phyloP scores from a whole-genome alignment of 768 basidiomycete genomes.

The Rhizopogon sp. region DNA sequence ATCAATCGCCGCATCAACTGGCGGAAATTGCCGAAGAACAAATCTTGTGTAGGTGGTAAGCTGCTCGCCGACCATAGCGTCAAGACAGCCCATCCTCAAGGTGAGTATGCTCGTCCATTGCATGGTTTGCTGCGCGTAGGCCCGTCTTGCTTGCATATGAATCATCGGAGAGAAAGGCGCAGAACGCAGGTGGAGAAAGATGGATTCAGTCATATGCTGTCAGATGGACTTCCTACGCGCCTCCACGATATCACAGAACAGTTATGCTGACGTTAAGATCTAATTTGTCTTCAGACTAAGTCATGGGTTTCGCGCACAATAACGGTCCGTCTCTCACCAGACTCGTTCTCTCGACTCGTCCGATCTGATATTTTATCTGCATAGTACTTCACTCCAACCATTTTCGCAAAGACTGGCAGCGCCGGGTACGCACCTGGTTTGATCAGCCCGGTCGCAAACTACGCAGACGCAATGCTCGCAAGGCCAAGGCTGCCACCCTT shows the following conservation, averaged over 20 bases:
- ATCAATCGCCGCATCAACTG: slow-evolving; percentile 24
- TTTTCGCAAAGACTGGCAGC: slow-evolving; percentile 99
- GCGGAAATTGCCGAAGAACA: slow-evolving; percentile 20
- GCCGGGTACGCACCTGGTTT: slow-evolving; percentile 95
- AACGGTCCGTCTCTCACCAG: slow-evolving; percentile 21
- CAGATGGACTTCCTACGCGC: slow-evolving; percentile 14
- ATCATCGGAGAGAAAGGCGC: neutral
- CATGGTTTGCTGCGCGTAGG: neutral
- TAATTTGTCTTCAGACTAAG: slow-evolving; percentile 18
- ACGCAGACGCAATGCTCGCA: slow-evolving; percentile 88
- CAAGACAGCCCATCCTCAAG: slow-evolving; percentile 27
- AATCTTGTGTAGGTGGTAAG: neutral
- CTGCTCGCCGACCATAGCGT: slow-evolving; percentile 21
- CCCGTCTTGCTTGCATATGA: neutral
- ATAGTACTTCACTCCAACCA: slow-evolving; percentile 89
- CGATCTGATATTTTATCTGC: slow-evolving; percentile 1
- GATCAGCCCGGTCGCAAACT: slow-evolving; percentile 98
- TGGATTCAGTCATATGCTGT: slow-evolving; percentile 16
- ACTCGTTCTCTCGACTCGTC: slow-evolving; percentile 22
- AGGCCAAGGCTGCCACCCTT: slow-evolving; percentile 83
- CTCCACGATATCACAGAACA: neutral
- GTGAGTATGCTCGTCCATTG: slow-evolving; percentile 17
- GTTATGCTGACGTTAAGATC: slow-evolving; percentile 10
- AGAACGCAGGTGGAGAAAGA: neutral
- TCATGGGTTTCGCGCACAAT: slow-evolving; percentile 33